These are phyloP conservation scores for Podospora fimiseda DNA, from an alignment of 495 filamentous ascomycete species.

Conservation along the genomic window DNA sequence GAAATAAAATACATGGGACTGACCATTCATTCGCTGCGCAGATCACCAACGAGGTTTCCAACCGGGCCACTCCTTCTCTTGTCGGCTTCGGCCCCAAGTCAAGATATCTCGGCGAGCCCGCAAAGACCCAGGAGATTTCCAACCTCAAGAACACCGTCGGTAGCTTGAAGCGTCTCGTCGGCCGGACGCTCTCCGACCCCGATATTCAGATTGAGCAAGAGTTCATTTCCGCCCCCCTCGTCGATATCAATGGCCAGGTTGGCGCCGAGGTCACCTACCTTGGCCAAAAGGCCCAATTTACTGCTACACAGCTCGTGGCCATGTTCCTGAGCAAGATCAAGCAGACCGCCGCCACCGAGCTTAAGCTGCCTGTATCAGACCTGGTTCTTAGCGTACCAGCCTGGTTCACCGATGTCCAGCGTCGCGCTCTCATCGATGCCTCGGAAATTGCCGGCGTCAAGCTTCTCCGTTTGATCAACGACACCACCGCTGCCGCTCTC, in stretches of 20 bases:
- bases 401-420: conserved; percentile 96
- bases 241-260: conserved; percentile 88
- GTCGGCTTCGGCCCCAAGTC: conserved; percentile 92
- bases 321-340: conserved; percentile 96
- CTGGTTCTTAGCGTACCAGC: conserved; percentile 89
- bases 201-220: conserved; percentile 88
- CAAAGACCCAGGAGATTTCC: conserved; percentile 98
- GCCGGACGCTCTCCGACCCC: conserved; percentile 78
- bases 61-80: conserved; percentile 90
- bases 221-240: conserved; percentile 78
- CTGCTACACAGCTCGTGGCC: conserved; percentile 80
- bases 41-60: conserved; percentile 99
- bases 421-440: conserved; percentile 82
- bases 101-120: conserved; percentile 87
- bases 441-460: conserved; percentile 93
- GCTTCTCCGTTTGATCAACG: conserved; percentile 90
- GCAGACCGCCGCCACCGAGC: conserved; percentile 75
- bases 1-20: too few species aligned
- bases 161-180: conserved; percentile 85
- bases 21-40: conserved; percentile 27
- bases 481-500: conserved; percentile 92
- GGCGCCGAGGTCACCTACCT: conserved; percentile 92
- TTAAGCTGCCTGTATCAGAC: conserved; percentile 90
- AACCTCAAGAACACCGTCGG: conserved; percentile 98
- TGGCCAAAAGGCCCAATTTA: conserved; percentile 90